phyloP scores from a whole-genome alignment of 2,329 filamentous ascomycete species.

The Berkeleyomyces basicola region DNA sequence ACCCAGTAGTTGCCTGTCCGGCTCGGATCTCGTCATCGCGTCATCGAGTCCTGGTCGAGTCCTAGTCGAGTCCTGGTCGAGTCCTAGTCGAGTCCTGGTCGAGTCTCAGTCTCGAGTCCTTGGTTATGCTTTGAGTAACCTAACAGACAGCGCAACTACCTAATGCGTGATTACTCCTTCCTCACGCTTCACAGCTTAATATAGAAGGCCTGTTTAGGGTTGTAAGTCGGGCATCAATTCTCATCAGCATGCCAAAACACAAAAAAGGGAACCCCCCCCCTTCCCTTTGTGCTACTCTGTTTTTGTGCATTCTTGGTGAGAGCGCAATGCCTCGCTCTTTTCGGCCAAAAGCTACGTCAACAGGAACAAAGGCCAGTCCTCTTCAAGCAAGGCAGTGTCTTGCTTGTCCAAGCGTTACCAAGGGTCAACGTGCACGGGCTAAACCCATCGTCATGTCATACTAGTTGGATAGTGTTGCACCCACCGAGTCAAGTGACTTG shows the following conservation, averaged over 20 bases:
- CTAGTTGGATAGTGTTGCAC: not conserved
- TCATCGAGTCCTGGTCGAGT: not conserved
- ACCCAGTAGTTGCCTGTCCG: not conserved
- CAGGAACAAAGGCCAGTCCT: not conserved
- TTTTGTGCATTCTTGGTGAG: not conserved
- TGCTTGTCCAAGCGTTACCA: not conserved
- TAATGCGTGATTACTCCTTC: not conserved
- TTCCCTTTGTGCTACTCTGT: not conserved
- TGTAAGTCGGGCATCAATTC: not conserved
- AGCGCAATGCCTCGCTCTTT: not conserved
- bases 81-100: not conserved
- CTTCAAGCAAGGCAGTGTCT: not conserved
- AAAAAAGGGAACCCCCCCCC: not conserved
- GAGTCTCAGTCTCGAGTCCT: not conserved
- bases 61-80: not conserved
- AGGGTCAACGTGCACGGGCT: not conserved
- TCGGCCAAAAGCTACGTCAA: not conserved
- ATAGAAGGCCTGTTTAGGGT: not conserved
- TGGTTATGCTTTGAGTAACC: not conserved
- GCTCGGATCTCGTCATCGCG: not conserved
- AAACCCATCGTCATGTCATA: not conserved
- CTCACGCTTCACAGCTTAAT: not conserved
- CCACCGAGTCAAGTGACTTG: slow-evolving; percentile 1
- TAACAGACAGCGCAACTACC: not conserved
- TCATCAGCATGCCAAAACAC: not conserved